A percentile compares a stretch with the other conserved stretches of the same genome.
Conservation (phyloP, 202 grass and related monocot genomes). For the Musa balbisiana region DNA sequence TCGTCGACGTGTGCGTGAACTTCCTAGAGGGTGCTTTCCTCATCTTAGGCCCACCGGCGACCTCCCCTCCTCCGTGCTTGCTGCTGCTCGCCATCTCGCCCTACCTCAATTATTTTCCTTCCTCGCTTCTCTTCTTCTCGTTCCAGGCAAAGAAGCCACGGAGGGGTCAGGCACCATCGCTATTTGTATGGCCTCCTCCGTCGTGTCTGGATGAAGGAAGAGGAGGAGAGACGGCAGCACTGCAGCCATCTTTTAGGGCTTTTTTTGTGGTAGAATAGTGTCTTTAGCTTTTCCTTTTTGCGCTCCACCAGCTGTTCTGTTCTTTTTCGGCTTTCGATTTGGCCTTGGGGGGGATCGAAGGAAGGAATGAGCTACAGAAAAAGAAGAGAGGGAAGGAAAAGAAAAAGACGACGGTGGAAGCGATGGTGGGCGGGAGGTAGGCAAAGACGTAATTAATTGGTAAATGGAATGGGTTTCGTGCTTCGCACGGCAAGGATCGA, state of each 20-base stretch:
- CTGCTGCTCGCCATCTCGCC: conserved; percentile 26
- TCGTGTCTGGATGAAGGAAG: not conserved
- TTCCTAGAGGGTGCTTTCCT: conserved; percentile 22
- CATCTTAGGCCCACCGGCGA: not conserved
- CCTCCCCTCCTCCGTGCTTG: conserved; percentile 8
- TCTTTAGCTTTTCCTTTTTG: conserved; percentile 3
- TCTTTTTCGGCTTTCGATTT: not conserved
- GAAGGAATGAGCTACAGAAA: not conserved
- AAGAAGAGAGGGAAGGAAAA: not conserved
- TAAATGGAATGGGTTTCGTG: not conserved
- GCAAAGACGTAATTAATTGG: not conserved
- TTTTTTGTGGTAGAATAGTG: not conserved
- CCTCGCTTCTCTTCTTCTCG: not conserved
- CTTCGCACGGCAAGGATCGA: not conserved
- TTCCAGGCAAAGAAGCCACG: not conserved
- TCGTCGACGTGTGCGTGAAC: conserved; percentile 36
- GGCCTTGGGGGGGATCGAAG: not conserved
- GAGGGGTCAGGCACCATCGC: not conserved
- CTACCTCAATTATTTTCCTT: not conserved
- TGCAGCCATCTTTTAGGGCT: not conserved
- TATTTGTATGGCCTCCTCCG: too few species aligned
- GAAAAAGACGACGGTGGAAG: not conserved
- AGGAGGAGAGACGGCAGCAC: not conserved
- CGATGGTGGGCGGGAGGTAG: not conserved
- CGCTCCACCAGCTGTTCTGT: not conserved